Conservation (phyloP, 2,329 filamentous ascomycete species). For the Paecilomyces sp. region DNA sequence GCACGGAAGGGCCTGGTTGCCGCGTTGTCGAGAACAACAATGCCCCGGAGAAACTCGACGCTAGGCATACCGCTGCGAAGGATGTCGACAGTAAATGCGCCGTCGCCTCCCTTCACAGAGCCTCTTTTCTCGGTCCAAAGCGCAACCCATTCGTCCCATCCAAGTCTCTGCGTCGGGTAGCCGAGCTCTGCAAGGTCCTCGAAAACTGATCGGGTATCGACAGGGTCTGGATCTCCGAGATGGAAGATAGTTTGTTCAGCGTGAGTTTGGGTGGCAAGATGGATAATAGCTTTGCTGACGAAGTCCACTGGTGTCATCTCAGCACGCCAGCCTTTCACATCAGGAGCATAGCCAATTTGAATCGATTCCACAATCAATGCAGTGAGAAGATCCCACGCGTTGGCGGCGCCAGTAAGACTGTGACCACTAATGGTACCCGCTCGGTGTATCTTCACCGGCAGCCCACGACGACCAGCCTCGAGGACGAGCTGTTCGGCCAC, state of each 20-base stretch:
- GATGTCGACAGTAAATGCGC: slow-evolving; percentile 70
- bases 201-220: slow-evolving; percentile 61
- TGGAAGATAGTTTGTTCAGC: slow-evolving; percentile 63
- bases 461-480: slow-evolving; percentile 60
- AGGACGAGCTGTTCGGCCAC: slow-evolving; percentile 68
- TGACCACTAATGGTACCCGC: slow-evolving; percentile 74
- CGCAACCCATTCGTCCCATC: slow-evolving; percentile 67
- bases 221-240: slow-evolving; percentile 64
- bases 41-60: slow-evolving; percentile 61
- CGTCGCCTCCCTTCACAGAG: slow-evolving; percentile 57
- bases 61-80: slow-evolving; percentile 74
- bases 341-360: slow-evolving; percentile 61
- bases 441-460: slow-evolving; percentile 65
- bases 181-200: slow-evolving; percentile 58
- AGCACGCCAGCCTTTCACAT: slow-evolving; percentile 66
- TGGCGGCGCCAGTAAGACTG: slow-evolving; percentile 65
- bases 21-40: slow-evolving; percentile 67
- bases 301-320: slow-evolving; percentile 85
- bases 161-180: slow-evolving; percentile 59
- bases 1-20: slow-evolving; percentile 55
- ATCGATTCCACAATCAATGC: slow-evolving; percentile 72
- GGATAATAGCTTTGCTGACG: slow-evolving; percentile 65
- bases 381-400: slow-evolving; percentile 70
- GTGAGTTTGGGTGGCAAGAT: slow-evolving; percentile 58
- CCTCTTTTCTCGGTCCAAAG: slow-evolving; percentile 67